A percentile compares a stretch with the other conserved stretches of the same genome.
Evolutionary conservation across 768 basidiomycete genomes (phyloP).

Genomic region (Pulveroboletus sp.): DNA sequence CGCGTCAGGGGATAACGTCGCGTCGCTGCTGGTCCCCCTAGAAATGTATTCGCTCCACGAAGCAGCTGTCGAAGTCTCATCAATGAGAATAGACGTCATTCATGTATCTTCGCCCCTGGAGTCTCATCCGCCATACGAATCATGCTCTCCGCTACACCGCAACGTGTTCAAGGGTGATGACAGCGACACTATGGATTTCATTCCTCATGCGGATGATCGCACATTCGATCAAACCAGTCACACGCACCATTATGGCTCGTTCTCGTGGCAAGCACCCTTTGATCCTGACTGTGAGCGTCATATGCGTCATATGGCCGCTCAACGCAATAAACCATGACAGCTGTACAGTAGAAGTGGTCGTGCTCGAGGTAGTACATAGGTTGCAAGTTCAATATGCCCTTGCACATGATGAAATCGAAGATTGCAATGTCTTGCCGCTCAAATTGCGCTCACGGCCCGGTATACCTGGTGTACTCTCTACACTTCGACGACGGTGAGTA

Average conservation of each 20-base stretch:
- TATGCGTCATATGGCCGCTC: background rate
- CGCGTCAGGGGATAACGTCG: background rate
- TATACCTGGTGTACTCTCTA: conserved; percentile 25
- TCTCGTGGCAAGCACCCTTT: conserved; percentile 47
- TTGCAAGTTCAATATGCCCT: conserved; percentile 38
- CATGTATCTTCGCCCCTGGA: conserved; percentile 10
- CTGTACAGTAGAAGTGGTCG: conserved; percentile 44
- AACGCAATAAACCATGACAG: conserved; percentile 20
- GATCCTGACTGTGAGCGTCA: conserved; percentile 39
- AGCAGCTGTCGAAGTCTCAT: conserved; percentile 4
- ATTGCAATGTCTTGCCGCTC: conserved; percentile 42
- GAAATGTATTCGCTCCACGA: conserved; percentile 16
- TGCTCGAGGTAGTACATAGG: conserved; percentile 43
- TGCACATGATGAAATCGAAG: conserved; percentile 43
- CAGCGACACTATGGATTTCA: conserved; percentile 49
- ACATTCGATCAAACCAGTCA: conserved; percentile 42
- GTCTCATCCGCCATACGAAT: conserved; percentile 46
- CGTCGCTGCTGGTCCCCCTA: conserved; percentile 4
- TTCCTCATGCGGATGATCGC: conserved; percentile 61
- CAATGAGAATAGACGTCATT: conserved; percentile 15
- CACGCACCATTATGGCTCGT: conserved; percentile 36
- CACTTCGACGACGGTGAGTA: conserved; percentile 19
- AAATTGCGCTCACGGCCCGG: conserved; percentile 27
- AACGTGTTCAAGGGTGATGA: conserved; percentile 57
- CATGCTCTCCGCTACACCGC: conserved; percentile 46